Evolutionary conservation across 768 basidiomycete species (phyloP).

Genomic region (Filobasidium floriforme): DNA sequence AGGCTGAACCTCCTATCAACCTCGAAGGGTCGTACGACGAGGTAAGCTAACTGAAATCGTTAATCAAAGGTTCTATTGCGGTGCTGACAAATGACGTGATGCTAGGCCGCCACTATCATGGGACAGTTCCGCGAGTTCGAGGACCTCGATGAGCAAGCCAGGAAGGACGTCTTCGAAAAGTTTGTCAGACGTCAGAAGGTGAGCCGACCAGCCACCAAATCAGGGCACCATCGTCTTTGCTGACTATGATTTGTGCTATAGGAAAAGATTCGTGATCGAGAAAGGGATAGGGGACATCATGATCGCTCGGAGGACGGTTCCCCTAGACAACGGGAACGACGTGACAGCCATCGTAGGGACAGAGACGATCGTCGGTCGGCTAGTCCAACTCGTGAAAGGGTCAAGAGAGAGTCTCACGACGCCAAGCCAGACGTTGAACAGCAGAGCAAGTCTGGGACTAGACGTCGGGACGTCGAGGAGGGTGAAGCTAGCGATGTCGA

Average conservation of each 20-base stretch:
- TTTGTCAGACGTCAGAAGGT: conserved; percentile 84
- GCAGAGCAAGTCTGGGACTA: conserved; percentile 4
- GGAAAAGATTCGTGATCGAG: conserved; percentile 45
- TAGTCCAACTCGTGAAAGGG: conserved; percentile 11
- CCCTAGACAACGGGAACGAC: conserved; percentile 15
- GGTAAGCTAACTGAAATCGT: conserved; percentile 49
- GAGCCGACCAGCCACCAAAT: no score
- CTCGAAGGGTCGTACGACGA: conserved; percentile 69
- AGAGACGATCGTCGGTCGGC: conserved; percentile 19
- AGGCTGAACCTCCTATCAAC: conserved; percentile 73
- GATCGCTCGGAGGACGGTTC: conserved; percentile 35
- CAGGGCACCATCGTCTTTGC: conserved; percentile 28
- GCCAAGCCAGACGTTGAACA: conserved; percentile 10
- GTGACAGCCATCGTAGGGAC: conserved; percentile 26
- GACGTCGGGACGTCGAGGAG: conserved; percentile 23
- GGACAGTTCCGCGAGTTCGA: conserved; percentile 77
- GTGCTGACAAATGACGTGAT: background rate
- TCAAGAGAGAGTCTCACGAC: conserved; percentile 9
- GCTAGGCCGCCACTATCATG: conserved; percentile 64
- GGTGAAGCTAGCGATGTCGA: conserved; percentile 15
- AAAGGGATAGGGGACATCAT: conserved; percentile 37
- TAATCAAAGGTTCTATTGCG: conserved; percentile 17
- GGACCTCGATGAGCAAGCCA: conserved; percentile 72
- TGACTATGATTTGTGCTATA: conserved; percentile 23
- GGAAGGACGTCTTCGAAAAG: conserved; percentile 74